Percentiles rank a stretch among this genome's conserved stretches.
phyloP scores from a whole-genome alignment of 2,329 filamentous ascomycete species.

The Apiospora hydei region DNA sequence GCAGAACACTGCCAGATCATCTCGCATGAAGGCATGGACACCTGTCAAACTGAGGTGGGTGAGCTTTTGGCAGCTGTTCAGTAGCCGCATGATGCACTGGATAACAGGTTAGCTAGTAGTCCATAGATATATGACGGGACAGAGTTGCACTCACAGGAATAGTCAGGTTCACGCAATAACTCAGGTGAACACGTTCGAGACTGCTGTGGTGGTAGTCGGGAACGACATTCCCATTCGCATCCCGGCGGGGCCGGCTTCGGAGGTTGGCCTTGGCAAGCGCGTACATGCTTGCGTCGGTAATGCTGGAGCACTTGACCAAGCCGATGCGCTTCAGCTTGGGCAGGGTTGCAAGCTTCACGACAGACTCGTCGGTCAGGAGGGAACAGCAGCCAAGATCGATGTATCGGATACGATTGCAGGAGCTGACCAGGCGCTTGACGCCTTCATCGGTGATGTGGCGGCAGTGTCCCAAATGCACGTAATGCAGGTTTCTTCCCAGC shows the following conservation, averaged over 20 bases:
- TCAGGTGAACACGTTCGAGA: constrained; percentile 92
- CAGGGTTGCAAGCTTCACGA: constrained; percentile 81
- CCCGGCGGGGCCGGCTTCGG: constrained; percentile 56
- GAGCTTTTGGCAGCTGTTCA: constrained; percentile 90
- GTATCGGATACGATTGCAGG: constrained; percentile 93
- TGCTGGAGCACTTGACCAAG: constrained; percentile 88
- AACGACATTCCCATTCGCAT: constrained; percentile 54
- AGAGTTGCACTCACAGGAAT: constrained; percentile 69
- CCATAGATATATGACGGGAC: neutral
- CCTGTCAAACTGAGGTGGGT: constrained; percentile 96
- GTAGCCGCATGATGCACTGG: constrained; percentile 86
- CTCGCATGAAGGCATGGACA: constrained; percentile 86
- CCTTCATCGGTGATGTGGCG: constrained; percentile 88
- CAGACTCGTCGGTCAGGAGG: constrained; percentile 85
- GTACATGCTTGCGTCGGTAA: constrained; percentile 89
- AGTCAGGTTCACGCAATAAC: constrained; percentile 88
- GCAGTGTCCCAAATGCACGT: constrained; percentile 95
- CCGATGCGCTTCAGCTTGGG: constrained; percentile 96
- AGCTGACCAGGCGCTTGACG: constrained; percentile 81
- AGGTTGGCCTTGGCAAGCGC: constrained; percentile 78
- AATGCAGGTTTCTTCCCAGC: constrained; percentile 95
- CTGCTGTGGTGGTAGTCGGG: constrained; percentile 68
- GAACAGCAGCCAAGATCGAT: constrained; percentile 97
- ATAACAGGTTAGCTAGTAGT: no score
- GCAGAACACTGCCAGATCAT: constrained; percentile 86